Percentiles rank a stretch among this genome's conserved stretches.
phyloP scores from a whole-genome alignment of 306 rosid genomes.

The Inga laurina region DNA sequence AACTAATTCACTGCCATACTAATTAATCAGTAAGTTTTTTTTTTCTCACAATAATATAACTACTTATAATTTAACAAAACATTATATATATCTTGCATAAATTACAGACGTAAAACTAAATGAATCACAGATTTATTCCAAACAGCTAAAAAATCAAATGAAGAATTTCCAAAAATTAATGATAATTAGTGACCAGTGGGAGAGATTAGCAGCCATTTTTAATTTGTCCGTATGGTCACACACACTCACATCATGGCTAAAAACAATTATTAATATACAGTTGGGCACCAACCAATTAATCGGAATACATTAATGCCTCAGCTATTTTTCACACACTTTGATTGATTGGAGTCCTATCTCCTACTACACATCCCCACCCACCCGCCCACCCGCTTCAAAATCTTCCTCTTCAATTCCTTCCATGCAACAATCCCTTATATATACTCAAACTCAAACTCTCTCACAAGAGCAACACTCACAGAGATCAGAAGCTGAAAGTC shows the following conservation, averaged over 20 bases:
- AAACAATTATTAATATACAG: background rate
- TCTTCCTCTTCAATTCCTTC: background rate
- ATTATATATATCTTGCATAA: background rate
- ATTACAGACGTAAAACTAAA: background rate
- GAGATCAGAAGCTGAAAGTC: background rate
- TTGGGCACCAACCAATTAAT: background rate
- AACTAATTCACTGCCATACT: background rate
- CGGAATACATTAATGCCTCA: background rate
- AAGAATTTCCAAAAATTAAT: background rate
- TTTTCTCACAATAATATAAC: too few relatives aligned
- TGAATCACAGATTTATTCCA: background rate
- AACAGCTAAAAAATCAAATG: background rate
- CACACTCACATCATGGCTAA: background rate
- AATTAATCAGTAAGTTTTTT: too few relatives aligned
- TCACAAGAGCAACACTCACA: background rate
- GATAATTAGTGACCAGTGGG: background rate
- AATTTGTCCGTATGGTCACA: background rate
- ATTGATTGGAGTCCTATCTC: background rate
- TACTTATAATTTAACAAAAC: too few relatives aligned
- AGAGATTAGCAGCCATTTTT: slow-evolving; percentile 1
- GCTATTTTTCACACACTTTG: background rate
- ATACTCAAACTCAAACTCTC: background rate
- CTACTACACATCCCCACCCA: background rate
- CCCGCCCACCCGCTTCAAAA: background rate
- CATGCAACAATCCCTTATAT: background rate